Evolutionary conservation across 2,329 filamentous ascomycete genomes (phyloP).

Genomic region (Fusarium equiseti): DNA sequence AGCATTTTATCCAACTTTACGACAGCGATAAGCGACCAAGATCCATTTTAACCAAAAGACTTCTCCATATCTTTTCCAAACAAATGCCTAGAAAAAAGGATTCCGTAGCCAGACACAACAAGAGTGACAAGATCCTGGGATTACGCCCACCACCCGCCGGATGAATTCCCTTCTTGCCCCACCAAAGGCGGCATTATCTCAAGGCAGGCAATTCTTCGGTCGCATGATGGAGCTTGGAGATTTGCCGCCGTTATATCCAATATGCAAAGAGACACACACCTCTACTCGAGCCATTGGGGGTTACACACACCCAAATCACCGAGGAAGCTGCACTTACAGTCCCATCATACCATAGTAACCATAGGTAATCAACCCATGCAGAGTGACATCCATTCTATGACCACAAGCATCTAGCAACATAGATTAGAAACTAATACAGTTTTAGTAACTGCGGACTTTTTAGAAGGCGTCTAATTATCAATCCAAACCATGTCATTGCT

Average conservation of each 20-base stretch:
- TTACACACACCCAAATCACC: slow-evolving; percentile 13
- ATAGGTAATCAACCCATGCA: neutral
- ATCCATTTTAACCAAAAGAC: slow-evolving; percentile 20
- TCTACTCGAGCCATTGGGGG: neutral
- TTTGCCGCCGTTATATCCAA: slow-evolving; percentile 32
- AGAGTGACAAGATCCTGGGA: neutral
- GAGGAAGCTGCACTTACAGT: slow-evolving; percentile 1
- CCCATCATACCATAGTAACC: slow-evolving; percentile 33
- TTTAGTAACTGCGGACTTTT: slow-evolving; percentile 10
- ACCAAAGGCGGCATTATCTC: slow-evolving; percentile 42
- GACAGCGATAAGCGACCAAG: slow-evolving; percentile 28
- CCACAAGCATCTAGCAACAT: neutral
- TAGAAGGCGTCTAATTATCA: slow-evolving; percentile 42
- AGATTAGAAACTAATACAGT: neutral
- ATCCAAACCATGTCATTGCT: slow-evolving; percentile 12
- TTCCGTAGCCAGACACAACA: neutral
- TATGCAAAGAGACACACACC: slow-evolving; percentile 16
- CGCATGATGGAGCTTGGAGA: slow-evolving; percentile 19
- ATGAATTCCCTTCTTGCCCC: slow-evolving; percentile 44
- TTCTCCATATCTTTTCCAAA: neutral
- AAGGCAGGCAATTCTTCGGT: slow-evolving; percentile 14
- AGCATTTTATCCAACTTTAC: slow-evolving; percentile 2
- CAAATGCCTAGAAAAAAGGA: neutral
- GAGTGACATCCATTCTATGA: slow-evolving; percentile 27
- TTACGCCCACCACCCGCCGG: slow-evolving; percentile 41